Evolutionary conservation across 2,329 filamentous ascomycete species (phyloP).

Genomic region (Ophiostoma sp.): DNA sequence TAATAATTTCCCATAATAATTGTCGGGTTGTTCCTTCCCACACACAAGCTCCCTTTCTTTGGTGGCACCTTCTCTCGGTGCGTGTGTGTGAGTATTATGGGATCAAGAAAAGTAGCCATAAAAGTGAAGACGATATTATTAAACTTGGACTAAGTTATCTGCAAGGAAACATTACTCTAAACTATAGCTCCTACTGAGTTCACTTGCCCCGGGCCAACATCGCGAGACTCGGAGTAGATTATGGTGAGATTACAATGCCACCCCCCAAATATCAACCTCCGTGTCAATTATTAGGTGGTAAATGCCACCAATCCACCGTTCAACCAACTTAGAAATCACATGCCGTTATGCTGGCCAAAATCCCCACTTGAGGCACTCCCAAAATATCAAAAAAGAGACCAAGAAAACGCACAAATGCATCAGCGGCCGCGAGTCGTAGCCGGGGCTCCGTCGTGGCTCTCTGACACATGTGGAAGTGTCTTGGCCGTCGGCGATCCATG

Average conservation of each 20-base stretch:
- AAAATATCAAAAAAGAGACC: not conserved
- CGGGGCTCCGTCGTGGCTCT: not conserved
- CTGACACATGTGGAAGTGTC: not conserved
- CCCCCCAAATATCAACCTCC: not conserved
- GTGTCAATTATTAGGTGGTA: not conserved
- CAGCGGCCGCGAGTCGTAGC: not conserved
- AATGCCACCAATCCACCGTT: not conserved
- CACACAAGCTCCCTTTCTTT: no score
- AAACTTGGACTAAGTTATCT: not conserved
- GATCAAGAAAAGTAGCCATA: not conserved
- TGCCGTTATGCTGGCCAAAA: not conserved
- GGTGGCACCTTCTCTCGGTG: no score
- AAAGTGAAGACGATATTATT: not conserved
- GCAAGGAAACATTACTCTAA: not conserved
- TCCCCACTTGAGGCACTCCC: not conserved
- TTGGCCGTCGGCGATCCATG: conserved; percentile 24
- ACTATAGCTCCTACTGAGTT: not conserved
- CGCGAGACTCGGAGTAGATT: no score
- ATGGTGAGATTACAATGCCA: not conserved
- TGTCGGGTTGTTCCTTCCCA: no score
- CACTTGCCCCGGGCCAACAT: not conserved
- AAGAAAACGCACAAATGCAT: not conserved
- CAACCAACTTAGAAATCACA: not conserved
- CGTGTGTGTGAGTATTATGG: not conserved
- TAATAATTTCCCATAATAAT: no score